Base-by-base conservation (phyloP, 2,329 filamentous ascomycete species). In the Fusarium lateritium region DNA sequence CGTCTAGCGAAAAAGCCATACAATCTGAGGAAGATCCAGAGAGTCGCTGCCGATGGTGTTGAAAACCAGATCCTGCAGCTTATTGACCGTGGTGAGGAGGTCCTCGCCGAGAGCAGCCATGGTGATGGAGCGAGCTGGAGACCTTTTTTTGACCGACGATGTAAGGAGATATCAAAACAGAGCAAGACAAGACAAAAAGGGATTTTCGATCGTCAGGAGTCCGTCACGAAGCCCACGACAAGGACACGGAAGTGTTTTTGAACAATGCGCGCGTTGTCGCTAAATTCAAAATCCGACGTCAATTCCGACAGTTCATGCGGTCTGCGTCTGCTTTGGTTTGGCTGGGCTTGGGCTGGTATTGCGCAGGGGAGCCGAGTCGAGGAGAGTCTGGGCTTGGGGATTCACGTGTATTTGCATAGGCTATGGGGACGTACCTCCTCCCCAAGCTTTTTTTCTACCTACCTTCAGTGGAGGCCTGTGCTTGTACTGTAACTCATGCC, bases 31-130 rank as follows among this genome's bases (percentile, higher is more conserved):
- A 60, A 99, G 85, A 82, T 99, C 96, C 65, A 99, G 88, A 54
- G 95, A 98, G 82, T 99, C 96, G 85, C 94, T 98, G 82, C 96
- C 96, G 81, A 99, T 99, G 73, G 96, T 99, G 84, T 99, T 99
- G 86, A 99, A 99, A 77, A 99, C 96, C 78, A 99, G 84, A 82
- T 98, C 96, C 83, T 99, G 96, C 77, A 99, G 87, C 86, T 97
- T 97, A 86, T 99, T 99, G 84, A 99, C 96, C 71, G 94, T 97
- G 75, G 89, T 90, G 79, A 99, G 89, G 82, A 99, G 86, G 83
- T 99, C 94, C 82, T 99, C 96, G 78, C 96, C 95, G 76, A 99
- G 90, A 77, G 95, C 90, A 79, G 96, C 92, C 96, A 98, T 99
- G 79, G 67, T 77, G 77, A 76, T 72, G 73, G 62, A 63, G 58